Evolutionary conservation across 2,329 filamentous ascomycete genomes (phyloP).

Genomic region (Aspergillus japonicus): DNA sequence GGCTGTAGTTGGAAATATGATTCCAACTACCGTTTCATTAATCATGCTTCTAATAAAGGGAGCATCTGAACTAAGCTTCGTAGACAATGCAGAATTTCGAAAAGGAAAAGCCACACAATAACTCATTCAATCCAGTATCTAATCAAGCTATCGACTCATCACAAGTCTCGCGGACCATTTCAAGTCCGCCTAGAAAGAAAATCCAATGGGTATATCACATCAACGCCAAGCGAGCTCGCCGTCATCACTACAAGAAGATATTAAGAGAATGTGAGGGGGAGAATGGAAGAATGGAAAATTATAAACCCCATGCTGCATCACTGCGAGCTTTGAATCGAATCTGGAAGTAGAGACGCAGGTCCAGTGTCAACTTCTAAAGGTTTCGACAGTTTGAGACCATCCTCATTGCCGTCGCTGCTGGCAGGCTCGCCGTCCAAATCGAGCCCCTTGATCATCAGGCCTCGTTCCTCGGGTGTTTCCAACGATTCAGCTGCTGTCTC

Average conservation of each 20-base stretch:
- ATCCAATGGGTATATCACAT: constrained; percentile 43
- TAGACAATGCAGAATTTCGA: no score
- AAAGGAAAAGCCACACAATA: constrained; percentile 9
- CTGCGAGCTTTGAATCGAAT: constrained; percentile 26
- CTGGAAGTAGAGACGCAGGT: constrained; percentile 27
- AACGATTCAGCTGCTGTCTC: constrained; percentile 24
- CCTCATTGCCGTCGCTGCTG: constrained; percentile 13
- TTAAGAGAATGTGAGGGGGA: constrained; percentile 5
- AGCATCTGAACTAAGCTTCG: no score
- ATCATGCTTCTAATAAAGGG: no score
- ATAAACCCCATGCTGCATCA: constrained; percentile 9
- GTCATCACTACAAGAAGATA: constrained; percentile 4
- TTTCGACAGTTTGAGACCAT: constrained; percentile 18
- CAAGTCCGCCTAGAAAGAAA: constrained; percentile 15
- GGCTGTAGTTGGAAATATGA: no score
- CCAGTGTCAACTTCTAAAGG: constrained; percentile 28
- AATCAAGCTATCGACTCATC: not conserved
- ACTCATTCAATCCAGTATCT: constrained; percentile 4
- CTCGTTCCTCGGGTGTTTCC: constrained; percentile 25
- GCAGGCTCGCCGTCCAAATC: constrained; percentile 29
- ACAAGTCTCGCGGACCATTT: not conserved
- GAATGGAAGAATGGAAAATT: constrained; percentile 4
- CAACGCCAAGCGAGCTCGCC: constrained; percentile 30
- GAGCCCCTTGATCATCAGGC: constrained; percentile 36
- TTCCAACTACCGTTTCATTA: no score